A percentile compares a stretch with the other conserved stretches of the same genome.
Conservation (phyloP, 2,329 filamentous ascomycete species). For the Ceratocystis alfenasii region DNA sequence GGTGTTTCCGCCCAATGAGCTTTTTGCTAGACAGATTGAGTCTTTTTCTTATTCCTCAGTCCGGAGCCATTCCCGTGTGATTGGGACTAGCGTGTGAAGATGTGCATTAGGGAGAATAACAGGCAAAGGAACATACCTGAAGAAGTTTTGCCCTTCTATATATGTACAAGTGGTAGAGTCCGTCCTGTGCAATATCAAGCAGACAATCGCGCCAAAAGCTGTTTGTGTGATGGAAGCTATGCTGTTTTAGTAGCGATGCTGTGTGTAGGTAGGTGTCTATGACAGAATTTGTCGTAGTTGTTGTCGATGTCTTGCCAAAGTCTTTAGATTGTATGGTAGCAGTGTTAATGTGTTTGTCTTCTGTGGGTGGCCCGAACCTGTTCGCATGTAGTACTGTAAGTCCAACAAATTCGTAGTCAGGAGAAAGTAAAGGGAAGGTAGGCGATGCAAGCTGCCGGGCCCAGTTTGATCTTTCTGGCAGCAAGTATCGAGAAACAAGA, state of each 20-base stretch:
- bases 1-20: not conserved
- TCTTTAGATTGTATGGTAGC: not conserved
- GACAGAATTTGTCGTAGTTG: not conserved
- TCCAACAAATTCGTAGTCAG: constrained; percentile 27
- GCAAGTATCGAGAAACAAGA: not conserved
- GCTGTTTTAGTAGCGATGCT: not conserved
- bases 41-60: not conserved
- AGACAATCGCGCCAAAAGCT: not conserved
- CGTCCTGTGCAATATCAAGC: not conserved
- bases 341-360: constrained; percentile 10
- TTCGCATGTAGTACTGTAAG: constrained; percentile 29
- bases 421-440: not conserved
- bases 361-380: constrained; percentile 38
- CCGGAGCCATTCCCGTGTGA: not conserved
- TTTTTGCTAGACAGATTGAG: not conserved
- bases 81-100: not conserved
- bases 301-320: not conserved
- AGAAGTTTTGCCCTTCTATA: not conserved
- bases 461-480: not conserved
- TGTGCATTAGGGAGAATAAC: not conserved
- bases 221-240: not conserved
- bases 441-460: not conserved
- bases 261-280: not conserved
- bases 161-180: not conserved
- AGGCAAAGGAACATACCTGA: not conserved